Conservation (phyloP, 169 alveolate species). For the Amoebophrya sp. region DNA sequence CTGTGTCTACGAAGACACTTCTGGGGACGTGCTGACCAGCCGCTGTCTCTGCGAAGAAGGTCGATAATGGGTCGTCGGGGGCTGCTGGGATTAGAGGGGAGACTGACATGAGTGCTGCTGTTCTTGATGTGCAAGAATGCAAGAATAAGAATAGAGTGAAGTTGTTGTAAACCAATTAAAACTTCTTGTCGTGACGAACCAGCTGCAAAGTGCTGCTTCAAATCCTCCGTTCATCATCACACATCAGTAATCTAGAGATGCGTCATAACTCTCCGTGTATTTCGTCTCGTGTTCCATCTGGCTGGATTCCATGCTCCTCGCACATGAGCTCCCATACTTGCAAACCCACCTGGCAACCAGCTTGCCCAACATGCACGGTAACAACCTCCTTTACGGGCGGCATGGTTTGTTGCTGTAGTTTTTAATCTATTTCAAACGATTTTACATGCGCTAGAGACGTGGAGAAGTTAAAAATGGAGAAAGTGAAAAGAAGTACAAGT, state of each 20-base stretch:
- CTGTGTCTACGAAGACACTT: slow-evolving; percentile 41
- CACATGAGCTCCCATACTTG: slow-evolving; percentile 76
- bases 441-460: no score
- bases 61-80: not conserved
- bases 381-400: slow-evolving; percentile 54
- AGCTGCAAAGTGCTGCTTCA: not conserved
- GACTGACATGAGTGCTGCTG: not conserved
- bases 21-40: slow-evolving; percentile 49
- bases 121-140: not conserved
- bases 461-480: no score
- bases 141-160: not conserved
- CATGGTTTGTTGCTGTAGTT: not conserved
- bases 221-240: not conserved
- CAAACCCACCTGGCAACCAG: slow-evolving; percentile 70
- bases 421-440: no score
- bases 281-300: slow-evolving; percentile 57
- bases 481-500: no score
- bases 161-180: not conserved
- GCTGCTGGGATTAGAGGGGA: not conserved
- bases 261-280: not conserved
- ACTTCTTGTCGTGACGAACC: not conserved
- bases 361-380: slow-evolving; percentile 68
- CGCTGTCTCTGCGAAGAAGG: slow-evolving; percentile 11
- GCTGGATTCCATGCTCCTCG: slow-evolving; percentile 68
- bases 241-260: not conserved